phyloP scores from a whole-genome alignment of 2,329 filamentous ascomycete genomes.

The Epichloe sylvatica region DNA sequence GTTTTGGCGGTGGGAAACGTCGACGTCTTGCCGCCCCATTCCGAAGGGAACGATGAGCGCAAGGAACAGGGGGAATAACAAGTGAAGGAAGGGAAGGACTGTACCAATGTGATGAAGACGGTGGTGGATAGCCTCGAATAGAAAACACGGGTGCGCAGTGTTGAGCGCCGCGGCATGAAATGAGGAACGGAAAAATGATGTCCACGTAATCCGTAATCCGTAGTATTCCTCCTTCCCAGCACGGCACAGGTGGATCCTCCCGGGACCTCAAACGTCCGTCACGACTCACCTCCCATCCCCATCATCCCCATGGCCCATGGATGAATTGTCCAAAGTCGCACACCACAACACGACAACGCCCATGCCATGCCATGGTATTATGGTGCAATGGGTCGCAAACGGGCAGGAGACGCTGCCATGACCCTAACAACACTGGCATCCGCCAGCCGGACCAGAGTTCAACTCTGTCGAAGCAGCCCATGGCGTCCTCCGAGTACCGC shows the following conservation, averaged over 20 bases:
- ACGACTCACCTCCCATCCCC: no score
- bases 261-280: no score
- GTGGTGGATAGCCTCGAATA: neutral
- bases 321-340: neutral
- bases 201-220: neutral
- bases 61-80: neutral
- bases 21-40: neutral
- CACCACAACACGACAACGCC: neutral
- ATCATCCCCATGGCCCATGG: no score
- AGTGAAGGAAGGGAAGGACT: neutral
- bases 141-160: neutral
- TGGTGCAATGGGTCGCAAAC: constrained; percentile 1
- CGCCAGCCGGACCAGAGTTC: constrained; percentile 5
- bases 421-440: constrained; percentile 14
- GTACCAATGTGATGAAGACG: neutral
- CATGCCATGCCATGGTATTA: neutral
- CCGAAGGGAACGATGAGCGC: no score
- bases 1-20: neutral
- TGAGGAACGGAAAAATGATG: neutral
- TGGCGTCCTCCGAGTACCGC: neutral
- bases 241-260: no score
- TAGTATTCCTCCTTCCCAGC: no score
- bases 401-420: constrained; percentile 14
- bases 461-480: neutral
- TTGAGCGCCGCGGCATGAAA: neutral